Base-by-base conservation (phyloP, 306 rosid genomes). In the Inga oerstediana region DNA sequence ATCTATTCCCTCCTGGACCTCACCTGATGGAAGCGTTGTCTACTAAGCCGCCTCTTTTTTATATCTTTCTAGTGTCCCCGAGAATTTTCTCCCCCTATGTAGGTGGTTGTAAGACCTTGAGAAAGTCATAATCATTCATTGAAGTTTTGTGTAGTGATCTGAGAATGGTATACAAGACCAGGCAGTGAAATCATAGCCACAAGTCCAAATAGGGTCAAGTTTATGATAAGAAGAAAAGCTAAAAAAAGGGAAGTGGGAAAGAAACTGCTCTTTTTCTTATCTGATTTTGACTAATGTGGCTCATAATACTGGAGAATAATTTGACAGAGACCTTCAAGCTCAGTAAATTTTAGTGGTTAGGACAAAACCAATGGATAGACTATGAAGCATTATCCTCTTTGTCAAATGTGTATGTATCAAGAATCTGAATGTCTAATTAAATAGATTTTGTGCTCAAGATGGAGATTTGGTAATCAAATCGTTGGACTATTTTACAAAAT, bases 261-360 rank as follows among this genome's bases (percentile, higher is more conserved):
- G 22, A 68, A 68, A 37, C 30, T 37, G 3, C 39, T 20, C 49
- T 15, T 11, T 22, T 75, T 54, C 27, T 35, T 10, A 19, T 35
- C 67, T 56, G 3, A 35, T 22, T 54, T 75, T 75, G 49, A 35
- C 49, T 54, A 12, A 76, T 71, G 45, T 81, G 43, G 43, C 6
- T 11, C 46, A 52, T 64, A 71, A 84, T 10, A 37, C 65, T 56
- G 35, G 35, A 43, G 41, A 83, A 35, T 69, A 77, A n/a, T 61
- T 43, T 82, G 78, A 82, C 41, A 71, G 46, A 79, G 39, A 24
- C 3, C 49, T 39, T 48, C 52, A 27, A 73, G 59, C 17, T 43
- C 62, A 62, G 44, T 24, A 27, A 22, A 37, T 46, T 22, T 2
- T 79, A 8, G 45, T 74, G 56, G 68, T 74, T 74, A 74, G 78